A percentile compares a stretch with the other conserved stretches of the same genome.
These are phyloP conservation scores for Neonectria neomacrospora DNA, from an alignment of 2,329 filamentous ascomycete species.

Conservation along the genomic window DNA sequence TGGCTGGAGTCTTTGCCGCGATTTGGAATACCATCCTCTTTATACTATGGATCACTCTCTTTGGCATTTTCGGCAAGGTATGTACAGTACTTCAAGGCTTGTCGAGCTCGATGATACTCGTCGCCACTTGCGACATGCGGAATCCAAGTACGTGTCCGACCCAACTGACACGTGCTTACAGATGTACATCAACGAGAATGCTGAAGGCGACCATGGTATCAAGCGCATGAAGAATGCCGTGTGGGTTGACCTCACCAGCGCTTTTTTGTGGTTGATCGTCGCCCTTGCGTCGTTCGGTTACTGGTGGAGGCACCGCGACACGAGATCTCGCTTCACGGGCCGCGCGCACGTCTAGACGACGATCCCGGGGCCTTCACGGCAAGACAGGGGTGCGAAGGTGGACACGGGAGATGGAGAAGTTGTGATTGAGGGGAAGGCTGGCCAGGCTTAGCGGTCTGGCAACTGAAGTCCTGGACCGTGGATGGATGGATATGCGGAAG, in stretches of 20 bases:
- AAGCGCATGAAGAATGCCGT: conserved; percentile 86
- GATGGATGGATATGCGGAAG: conserved; percentile 2
- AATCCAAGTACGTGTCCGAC: conserved; percentile 16
- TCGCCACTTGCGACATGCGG: not conserved
- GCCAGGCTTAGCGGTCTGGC: not conserved
- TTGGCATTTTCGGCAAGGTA: conserved; percentile 82
- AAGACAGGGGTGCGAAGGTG: not conserved
- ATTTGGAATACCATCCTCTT: conserved; percentile 78
- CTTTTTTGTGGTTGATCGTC: conserved; percentile 79
- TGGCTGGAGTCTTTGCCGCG: conserved; percentile 63
- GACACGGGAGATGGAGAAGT: not conserved
- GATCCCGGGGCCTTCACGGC: not conserved
- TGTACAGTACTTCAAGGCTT: conserved; percentile 23
- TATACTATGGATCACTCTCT: conserved; percentile 82
- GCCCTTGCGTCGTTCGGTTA: conserved; percentile 65
- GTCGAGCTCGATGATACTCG: not conserved
- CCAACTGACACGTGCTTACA: conserved; percentile 38
- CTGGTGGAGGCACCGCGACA: conserved; percentile 68
- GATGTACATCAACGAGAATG: conserved; percentile 78
- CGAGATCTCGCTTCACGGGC: conserved; percentile 67
- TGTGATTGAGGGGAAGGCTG: not conserved
- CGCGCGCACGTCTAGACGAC: conserved; percentile 62
- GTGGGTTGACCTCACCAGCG: conserved; percentile 81
- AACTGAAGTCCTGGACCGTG: conserved; percentile 5
- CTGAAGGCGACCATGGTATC: conserved; percentile 71